Base-by-base conservation (phyloP, 495 filamentous ascomycete species). In the Tuber melanosporum region DNA sequence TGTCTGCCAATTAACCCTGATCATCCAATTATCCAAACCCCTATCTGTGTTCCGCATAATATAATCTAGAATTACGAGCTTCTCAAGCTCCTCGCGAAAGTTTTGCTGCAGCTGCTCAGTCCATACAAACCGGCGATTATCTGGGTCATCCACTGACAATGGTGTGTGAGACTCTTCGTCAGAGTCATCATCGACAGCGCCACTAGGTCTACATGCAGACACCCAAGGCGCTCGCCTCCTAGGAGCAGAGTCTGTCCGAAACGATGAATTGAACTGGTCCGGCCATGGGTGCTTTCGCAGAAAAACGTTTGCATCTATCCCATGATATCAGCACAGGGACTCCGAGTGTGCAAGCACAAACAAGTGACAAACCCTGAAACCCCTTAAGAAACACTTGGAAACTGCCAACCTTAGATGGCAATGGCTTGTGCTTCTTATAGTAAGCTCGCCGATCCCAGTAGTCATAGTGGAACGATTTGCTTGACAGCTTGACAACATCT, bases 11-110 rank as follows among this genome's bases (percentile, higher is more conserved):
- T 98, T 94, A 41, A 99, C 92, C 82, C 92, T 95, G 80, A 99
- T 93, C 95, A 99, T 99, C 95, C 95, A 99, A 77, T 99, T 99
- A 84, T 99, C 95, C 77, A 98, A 86, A 17, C 95, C 95, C 85
- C 95, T 89, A 84, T 99, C 95, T 5, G 95, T 99, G 83, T 99
- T 99, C 39, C 95, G 90, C 95, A 99, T 99, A 72, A 99, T 97
- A 80, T 99, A 99, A 85, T 99, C 95, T 81, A 99, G 83, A 80
- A 99, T 96, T 19, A 99, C 95, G 17, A 99, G 87, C 85, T 98
- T 99, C 85, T 99, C 95, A 49, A 99, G 87, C 85, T 98, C 92
- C 82, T 98, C 96, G 14, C 95, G 87, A 85, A 99, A 98, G 0
- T 92, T 90, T 84, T 97, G 93, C 82, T 98, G 95, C 36, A 98